Conservation (phyloP, 2,329 filamentous ascomycete species). For the Chrysoporthe cubensis region DNA sequence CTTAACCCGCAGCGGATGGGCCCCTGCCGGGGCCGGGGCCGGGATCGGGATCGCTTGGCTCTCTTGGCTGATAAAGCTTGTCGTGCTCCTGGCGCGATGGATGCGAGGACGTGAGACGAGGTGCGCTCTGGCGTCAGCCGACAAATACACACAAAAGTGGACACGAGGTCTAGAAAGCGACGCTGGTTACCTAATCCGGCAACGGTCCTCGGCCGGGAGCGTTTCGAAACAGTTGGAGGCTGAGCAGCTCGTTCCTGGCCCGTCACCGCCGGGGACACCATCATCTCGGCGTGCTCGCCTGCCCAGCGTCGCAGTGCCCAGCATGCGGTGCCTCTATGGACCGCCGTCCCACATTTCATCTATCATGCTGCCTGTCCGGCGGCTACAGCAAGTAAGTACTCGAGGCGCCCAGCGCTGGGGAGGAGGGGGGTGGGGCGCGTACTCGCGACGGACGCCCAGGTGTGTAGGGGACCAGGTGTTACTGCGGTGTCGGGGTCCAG, state of each 20-base stretch:
- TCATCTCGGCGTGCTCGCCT: too few relatives aligned
- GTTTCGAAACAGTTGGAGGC: too few relatives aligned
- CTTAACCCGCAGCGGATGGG: neutral
- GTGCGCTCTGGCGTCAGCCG: neutral
- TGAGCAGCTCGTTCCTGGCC: too few relatives aligned
- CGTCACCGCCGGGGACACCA: too few relatives aligned
- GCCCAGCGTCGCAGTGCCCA: neutral
- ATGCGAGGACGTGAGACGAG: constrained; percentile 1
- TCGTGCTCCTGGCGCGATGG: neutral
- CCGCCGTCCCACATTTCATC: neutral
- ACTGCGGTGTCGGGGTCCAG: too few relatives aligned
- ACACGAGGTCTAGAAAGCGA: constrained; percentile 1
- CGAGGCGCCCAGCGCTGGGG: too few relatives aligned
- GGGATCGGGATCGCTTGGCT: neutral
- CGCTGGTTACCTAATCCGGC: neutral
- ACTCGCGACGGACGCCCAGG: too few relatives aligned
- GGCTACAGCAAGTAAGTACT: too few relatives aligned
- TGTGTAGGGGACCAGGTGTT: too few relatives aligned
- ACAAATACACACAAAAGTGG: neutral
- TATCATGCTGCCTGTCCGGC: neutral
- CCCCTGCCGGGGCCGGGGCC: neutral
- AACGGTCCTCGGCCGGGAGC: neutral
- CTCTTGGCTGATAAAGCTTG: neutral
- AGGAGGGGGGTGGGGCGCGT: too few relatives aligned
- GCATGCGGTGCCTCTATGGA: neutral